A percentile compares a stretch with the other conserved stretches of the same genome.
Conservation (phyloP, 2,329 filamentous ascomycete species). For the Aspergillus proliferans region DNA sequence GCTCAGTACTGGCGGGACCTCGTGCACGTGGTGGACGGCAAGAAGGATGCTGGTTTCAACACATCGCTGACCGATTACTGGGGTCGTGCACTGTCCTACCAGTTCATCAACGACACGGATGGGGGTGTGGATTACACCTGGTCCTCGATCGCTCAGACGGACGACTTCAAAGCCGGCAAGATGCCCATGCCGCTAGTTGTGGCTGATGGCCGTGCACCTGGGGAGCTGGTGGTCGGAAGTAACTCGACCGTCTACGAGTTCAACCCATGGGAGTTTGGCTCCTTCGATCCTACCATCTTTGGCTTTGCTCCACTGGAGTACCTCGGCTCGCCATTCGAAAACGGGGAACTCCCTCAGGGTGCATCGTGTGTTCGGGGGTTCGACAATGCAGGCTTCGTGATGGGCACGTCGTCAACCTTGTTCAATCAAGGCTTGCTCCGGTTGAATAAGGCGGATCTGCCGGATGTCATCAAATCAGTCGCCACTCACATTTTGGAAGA, state of each 20-base stretch:
- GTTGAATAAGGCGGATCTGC: conserved; percentile 51
- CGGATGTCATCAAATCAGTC: conserved; percentile 46
- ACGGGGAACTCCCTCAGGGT: conserved; percentile 51
- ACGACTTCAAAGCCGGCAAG: conserved; percentile 57
- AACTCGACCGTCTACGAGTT: conserved; percentile 70
- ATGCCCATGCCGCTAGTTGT: conserved; percentile 70
- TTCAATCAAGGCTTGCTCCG: conserved; percentile 73
- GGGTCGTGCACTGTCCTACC: conserved; percentile 78
- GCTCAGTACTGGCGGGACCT: conserved; percentile 59
- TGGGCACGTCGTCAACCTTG: conserved; percentile 77
- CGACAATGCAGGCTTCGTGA: conserved; percentile 74
- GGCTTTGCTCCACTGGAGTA: conserved; percentile 67
- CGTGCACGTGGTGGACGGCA: conserved; percentile 52
- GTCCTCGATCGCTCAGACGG: conserved; percentile 64
- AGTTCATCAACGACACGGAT: conserved; percentile 68
- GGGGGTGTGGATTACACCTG: conserved; percentile 75
- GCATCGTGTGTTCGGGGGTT: conserved; percentile 68
- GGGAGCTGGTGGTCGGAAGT: conserved; percentile 55
- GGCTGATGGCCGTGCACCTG: conserved; percentile 60
- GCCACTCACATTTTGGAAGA: conserved; percentile 48
- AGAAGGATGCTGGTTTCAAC: conserved; percentile 58
- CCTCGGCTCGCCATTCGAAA: conserved; percentile 65
- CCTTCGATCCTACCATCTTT: conserved; percentile 65
- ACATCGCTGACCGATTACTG: conserved; percentile 80
- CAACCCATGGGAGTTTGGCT: conserved; percentile 73